Percentiles rank a stretch among this genome's conserved stretches.
Evolutionary conservation across 2,329 filamentous ascomycete genomes (phyloP).

Genomic region (Apiospora saccharicola): DNA sequence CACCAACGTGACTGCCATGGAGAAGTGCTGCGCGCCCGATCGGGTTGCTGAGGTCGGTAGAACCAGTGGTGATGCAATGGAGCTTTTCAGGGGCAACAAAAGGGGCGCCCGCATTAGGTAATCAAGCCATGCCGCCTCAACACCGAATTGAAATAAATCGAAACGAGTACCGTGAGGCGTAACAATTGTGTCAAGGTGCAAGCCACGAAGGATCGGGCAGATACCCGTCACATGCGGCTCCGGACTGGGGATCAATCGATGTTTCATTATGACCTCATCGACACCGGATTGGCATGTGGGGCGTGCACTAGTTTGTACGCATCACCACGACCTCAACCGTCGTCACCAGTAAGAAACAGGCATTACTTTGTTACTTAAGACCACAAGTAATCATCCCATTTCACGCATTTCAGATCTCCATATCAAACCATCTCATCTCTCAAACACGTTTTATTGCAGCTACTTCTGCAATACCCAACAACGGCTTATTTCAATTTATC

Average conservation of each 20-base stretch:
- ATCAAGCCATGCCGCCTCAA: background rate
- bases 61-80: too few species aligned
- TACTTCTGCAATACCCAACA: background rate
- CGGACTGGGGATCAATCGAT: background rate
- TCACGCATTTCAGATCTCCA: too few species aligned
- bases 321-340: conserved; percentile 9
- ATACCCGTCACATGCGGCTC: background rate
- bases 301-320: background rate
- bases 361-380: background rate
- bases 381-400: background rate
- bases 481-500: background rate
- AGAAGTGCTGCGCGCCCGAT: too few species aligned
- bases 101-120: background rate
- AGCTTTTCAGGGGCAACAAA: background rate
- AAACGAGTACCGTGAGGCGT: background rate
- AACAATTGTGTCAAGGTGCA: background rate
- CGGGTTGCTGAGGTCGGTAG: too few species aligned
- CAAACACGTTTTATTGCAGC: background rate
- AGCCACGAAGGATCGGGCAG: background rate
- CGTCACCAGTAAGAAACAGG: background rate
- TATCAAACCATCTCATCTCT: background rate
- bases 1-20: too few species aligned
- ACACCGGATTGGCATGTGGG: conserved; percentile 1
- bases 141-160: too few species aligned
- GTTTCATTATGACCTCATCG: conserved; percentile 16